phyloP scores from a whole-genome alignment of 306 rosid genomes.

The Lithocarpus polystachyus region DNA sequence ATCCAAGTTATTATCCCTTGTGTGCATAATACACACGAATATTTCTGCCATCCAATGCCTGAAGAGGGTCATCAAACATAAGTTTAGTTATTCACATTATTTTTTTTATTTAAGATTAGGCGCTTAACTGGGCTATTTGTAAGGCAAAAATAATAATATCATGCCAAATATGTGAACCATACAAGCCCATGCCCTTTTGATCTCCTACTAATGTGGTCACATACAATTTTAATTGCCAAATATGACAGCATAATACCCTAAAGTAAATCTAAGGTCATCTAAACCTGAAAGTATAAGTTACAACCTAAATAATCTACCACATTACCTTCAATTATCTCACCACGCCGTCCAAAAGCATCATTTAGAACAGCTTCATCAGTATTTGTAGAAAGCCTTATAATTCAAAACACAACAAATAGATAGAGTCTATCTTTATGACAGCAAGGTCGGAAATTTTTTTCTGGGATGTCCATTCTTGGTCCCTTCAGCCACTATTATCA shows the following conservation, averaged over 20 bases:
- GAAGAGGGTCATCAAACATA: constrained; percentile 12
- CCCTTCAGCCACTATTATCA: no score
- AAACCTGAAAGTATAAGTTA: no score
- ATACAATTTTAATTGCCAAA: constrained; percentile 49
- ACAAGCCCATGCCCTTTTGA: constrained; percentile 50
- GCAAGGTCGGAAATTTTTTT: no score
- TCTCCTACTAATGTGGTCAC: constrained; percentile 54
- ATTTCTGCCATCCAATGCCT: constrained; percentile 54
- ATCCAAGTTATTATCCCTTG: constrained; percentile 19
- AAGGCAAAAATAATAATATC: not conserved
- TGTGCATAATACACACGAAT: constrained; percentile 51
- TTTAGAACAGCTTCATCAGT: constrained; percentile 62
- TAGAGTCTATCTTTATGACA: no score
- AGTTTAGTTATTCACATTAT: not conserved
- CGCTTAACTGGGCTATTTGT: not conserved
- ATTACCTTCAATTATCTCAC: constrained; percentile 32
- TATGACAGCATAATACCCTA: not conserved
- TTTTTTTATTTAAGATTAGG: not conserved
- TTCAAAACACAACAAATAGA: not conserved
- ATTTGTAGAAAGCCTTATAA: constrained; percentile 55
- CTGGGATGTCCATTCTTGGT: no score
- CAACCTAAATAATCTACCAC: no score
- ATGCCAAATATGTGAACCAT: not conserved
- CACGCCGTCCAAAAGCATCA: constrained; percentile 47
- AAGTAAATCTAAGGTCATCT: no score